These are phyloP conservation scores for Chenopodium album DNA, from an alignment of 148 eudicot species.

Conservation along the genomic window DNA sequence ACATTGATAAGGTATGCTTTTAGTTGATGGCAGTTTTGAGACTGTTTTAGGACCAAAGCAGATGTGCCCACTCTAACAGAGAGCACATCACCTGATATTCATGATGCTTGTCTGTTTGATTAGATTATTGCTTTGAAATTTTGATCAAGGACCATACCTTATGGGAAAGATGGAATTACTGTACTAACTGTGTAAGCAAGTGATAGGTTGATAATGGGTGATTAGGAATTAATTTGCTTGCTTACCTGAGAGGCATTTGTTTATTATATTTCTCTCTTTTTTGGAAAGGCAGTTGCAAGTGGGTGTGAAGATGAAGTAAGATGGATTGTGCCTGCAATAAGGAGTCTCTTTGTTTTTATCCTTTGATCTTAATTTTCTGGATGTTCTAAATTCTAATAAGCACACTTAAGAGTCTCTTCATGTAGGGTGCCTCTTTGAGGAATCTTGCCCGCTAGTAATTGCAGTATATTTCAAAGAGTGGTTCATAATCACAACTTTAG, in stretches of 20 bases:
- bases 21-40: background rate
- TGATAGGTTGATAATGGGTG: background rate
- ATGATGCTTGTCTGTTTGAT: background rate
- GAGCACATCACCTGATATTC: background rate
- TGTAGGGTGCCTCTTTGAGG: background rate
- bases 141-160: background rate
- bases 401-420: background rate
- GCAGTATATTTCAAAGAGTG: background rate
- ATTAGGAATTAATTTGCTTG: background rate
- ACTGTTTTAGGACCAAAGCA: background rate
- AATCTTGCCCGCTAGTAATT: background rate
- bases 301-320: background rate
- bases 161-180: background rate
- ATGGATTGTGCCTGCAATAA: background rate
- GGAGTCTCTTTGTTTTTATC: background rate
- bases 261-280: background rate
- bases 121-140: background rate
- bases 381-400: background rate
- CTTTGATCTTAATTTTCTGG: background rate
- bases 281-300: background rate
- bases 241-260: background rate
- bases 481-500: background rate
- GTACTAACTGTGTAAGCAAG: background rate
- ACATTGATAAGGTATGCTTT: background rate
- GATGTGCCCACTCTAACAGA: background rate